Conservation (phyloP, 345 rosid genomes). For the Lepidium aucheri region DNA sequence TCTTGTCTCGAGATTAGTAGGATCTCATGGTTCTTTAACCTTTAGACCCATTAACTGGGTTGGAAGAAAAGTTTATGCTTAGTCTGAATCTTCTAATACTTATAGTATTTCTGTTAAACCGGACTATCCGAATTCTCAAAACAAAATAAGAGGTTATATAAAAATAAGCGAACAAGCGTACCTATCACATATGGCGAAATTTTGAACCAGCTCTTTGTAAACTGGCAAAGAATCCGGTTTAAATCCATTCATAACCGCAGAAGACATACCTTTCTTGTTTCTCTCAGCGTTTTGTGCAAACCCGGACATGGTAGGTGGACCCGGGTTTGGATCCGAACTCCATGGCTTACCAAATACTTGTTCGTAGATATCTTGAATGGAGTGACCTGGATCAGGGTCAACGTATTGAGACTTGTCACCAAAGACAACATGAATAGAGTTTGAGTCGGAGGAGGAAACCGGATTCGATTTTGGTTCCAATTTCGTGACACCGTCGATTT, state of each 20-base stretch:
- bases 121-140: no score
- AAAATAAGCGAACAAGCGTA: not conserved
- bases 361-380: slow-evolving; percentile 80
- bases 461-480: slow-evolving; percentile 56
- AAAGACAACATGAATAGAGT: slow-evolving; percentile 38
- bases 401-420: slow-evolving; percentile 46
- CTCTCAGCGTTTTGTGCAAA: slow-evolving; percentile 59
- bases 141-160: no score
- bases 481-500: slow-evolving; percentile 68
- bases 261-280: slow-evolving; percentile 34
- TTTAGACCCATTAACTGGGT: no score
- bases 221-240: slow-evolving; percentile 52
- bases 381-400: slow-evolving; percentile 84
- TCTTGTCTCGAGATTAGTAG: no score
- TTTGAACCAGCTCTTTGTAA: slow-evolving; percentile 40
- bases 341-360: slow-evolving; percentile 78
- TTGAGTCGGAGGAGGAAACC: slow-evolving; percentile 40
- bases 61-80: no score
- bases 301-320: slow-evolving; percentile 46
- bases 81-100: no score
- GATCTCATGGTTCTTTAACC: no score
- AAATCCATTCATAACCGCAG: slow-evolving; percentile 75
- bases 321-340: slow-evolving; percentile 41
- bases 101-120: no score
- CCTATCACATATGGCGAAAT: slow-evolving; percentile 61